Evolutionary conservation across 768 basidiomycete genomes (phyloP).

Genomic region (Suillus subaureus): DNA sequence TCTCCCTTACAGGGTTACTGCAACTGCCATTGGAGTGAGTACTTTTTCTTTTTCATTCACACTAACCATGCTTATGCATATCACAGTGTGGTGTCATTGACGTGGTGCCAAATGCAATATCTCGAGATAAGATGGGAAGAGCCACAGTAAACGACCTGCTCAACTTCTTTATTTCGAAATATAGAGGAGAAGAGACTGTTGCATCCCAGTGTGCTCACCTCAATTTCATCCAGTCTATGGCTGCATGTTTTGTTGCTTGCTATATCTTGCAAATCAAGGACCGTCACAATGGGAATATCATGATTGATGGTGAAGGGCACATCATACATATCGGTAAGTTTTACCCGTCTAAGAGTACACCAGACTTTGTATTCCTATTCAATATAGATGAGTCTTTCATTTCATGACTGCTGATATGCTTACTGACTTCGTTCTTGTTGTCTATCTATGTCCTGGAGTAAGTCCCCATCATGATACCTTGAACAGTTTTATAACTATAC

Average conservation of each 20-base stretch:
- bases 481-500: slow-evolving; percentile 8
- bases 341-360: no score
- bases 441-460: slow-evolving; percentile 58
- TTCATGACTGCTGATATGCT: slow-evolving; percentile 10
- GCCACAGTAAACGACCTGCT: slow-evolving; percentile 96
- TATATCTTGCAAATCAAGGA: no score
- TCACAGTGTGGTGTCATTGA: slow-evolving; percentile 95
- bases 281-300: no score
- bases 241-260: no score
- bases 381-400: slow-evolving; percentile 89
- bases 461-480: slow-evolving; percentile 24
- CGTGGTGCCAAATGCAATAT: slow-evolving; percentile 96
- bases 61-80: not conserved
- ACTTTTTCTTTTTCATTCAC: slow-evolving; percentile 8
- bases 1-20: slow-evolving; percentile 95
- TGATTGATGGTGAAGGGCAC: no score
- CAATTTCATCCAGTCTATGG: no score
- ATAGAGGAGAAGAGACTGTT: slow-evolving; percentile 86
- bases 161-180: slow-evolving; percentile 91
- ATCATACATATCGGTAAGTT: no score
- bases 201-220: slow-evolving; percentile 89
- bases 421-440: slow-evolving; percentile 31
- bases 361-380: slow-evolving; percentile 91
- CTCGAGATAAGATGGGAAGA: slow-evolving; percentile 98
- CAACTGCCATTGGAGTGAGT: slow-evolving; percentile 92